Evolutionary conservation across 1,139 yeast genomes (phyloP), one percentile per base, ranked within the genome.

Genomic region (Yamadazyma membranifaciens): DNA sequence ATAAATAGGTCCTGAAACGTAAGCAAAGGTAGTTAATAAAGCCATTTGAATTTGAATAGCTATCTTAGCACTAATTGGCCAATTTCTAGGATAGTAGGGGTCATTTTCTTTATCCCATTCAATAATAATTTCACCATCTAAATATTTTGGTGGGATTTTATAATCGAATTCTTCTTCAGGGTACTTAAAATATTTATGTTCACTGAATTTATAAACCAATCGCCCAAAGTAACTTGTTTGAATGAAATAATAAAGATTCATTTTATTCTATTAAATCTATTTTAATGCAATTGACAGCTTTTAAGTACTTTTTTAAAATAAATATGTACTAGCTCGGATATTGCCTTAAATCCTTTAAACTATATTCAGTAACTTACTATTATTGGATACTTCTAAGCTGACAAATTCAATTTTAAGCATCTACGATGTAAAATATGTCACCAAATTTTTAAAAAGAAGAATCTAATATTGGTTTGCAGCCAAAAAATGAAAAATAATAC

Each of bases 101-200:
- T 61, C 59, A 42, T 65, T 68, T 36, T 59, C 57, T 12, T 27
- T 30, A 4, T 36, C 30, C 39, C 39, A 37, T 16, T 37, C 39
- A 16, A 37, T 15, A 6, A 32, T 37, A 16, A 36, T 26, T 17
- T 33, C 40, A 6, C 30, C 30, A 11, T 35, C 14, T 6, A 52
- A 50, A 41, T 67, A 66, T 36, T 59, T 62, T 22, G 59, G 65
- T 0, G 73, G 71, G 3, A 63, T 44, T 0, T 62, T 55, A 44
- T 64, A 69, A 30, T 52, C 68, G 2, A 55, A 46, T 1, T 41
- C 36, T 22, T 69, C 75, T 47, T 69, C 75, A 27, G 55, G 51
- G 41, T 65, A 59, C 1, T 38, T 42, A 42, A 63, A 61, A 22
- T 49, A 41, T 44, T 59, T 65, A 39, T 62, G 59, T 1, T 55